These are phyloP conservation scores for Suillus placidus DNA, from an alignment of 768 basidiomycete genomes.

Conservation along the genomic window DNA sequence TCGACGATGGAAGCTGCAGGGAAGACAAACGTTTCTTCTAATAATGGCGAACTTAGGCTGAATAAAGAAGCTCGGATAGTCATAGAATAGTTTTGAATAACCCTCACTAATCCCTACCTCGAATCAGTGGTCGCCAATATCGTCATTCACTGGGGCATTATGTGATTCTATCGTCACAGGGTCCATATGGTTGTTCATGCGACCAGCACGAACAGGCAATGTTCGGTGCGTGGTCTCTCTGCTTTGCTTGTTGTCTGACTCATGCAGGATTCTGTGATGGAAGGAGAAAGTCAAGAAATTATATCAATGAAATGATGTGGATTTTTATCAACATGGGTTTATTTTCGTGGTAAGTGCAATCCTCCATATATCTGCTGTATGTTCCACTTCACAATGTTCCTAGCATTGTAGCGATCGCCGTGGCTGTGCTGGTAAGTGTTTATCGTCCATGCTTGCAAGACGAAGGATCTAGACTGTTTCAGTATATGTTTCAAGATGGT, in stretches of 20 bases:
- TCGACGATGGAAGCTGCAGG: too few species aligned
- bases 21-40: too few species aligned
- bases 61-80: conserved; percentile 5
- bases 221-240: conserved; percentile 14
- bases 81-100: not conserved
- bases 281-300: conserved; percentile 8
- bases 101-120: not conserved
- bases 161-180: conserved; percentile 25
- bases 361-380: not conserved
- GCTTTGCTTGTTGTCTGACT: not conserved
- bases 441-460: not conserved
- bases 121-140: conserved; percentile 13
- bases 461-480: not conserved
- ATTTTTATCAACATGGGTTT: conserved; percentile 23
- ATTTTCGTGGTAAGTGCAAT: conserved; percentile 20
- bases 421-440: conserved; percentile 19
- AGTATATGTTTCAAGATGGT: conserved; percentile 22
- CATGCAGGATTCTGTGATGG: conserved; percentile 9
- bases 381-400: not conserved
- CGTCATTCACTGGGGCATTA: conserved; percentile 18
- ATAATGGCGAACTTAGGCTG: too few species aligned
- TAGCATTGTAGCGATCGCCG: conserved; percentile 12
- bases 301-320: conserved; percentile 19
- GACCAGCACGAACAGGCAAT: conserved; percentile 12
- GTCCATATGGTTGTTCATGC: conserved; percentile 21